phyloP scores from a whole-genome alignment of 352 stramenopile genomes.

The Globisporangium barbulae region DNA sequence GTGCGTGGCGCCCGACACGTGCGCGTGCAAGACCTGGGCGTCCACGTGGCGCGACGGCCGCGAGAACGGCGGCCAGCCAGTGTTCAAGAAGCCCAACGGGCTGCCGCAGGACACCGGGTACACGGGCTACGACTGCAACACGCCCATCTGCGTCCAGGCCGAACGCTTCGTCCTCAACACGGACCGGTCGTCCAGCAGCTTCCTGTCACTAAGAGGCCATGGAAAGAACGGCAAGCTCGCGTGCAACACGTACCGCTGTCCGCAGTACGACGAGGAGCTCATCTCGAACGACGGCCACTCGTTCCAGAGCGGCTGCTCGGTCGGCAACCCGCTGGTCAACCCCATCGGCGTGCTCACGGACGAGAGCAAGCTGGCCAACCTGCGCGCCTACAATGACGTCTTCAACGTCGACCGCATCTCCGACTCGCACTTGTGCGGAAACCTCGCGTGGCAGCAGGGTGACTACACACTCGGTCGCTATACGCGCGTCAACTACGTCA shows the following conservation, averaged over 20 bases:
- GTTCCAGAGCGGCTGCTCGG: conserved; percentile 93
- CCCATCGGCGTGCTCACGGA: conserved; percentile 31
- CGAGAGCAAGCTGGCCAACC: conserved; percentile 40
- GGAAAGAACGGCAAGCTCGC: conserved; percentile 35
- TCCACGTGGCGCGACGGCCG: conserved; percentile 90
- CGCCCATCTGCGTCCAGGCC: conserved; percentile 94
- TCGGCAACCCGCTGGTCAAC: conserved; percentile 59
- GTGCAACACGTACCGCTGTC: conserved; percentile 69
- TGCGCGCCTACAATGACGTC: conserved; percentile 50
- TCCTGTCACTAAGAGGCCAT: conserved; percentile 59
- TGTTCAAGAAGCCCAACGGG: conserved; percentile 92
- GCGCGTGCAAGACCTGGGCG: conserved; percentile 85
- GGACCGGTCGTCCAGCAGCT: conserved; percentile 20
- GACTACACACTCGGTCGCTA: conserved; percentile 85
- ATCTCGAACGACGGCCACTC: conserved; percentile 90
- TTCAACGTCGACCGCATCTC: conserved; percentile 61
- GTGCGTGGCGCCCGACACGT: conserved; percentile 83
- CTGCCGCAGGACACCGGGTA: conserved; percentile 89
- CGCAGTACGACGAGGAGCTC: conserved; percentile 83
- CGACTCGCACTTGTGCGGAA: conserved; percentile 79
- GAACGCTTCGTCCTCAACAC: conserved; percentile 91
- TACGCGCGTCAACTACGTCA: conserved; percentile 91
- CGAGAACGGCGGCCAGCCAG: conserved; percentile 81
- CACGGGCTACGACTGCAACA: conserved; percentile 96
- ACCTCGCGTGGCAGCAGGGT: conserved; percentile 90